Percentiles rank a stretch among this genome's conserved stretches.
phyloP scores from a whole-genome alignment of 495 filamentous ascomycete species.

The Penicillium coprophilum region DNA sequence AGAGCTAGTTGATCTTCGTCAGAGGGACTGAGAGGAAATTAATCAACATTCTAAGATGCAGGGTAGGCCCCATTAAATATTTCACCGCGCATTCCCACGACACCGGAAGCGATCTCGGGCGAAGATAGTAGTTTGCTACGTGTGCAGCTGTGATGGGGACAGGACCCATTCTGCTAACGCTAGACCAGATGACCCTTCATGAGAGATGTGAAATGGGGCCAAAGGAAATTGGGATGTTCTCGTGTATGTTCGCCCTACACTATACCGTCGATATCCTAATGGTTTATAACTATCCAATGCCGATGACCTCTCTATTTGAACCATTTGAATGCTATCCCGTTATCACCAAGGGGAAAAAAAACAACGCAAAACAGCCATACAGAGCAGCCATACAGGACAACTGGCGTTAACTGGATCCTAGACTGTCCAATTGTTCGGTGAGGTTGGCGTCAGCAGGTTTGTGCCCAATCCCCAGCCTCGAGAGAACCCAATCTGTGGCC shows the following conservation, averaged over 20 bases:
- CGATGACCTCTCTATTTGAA: not conserved
- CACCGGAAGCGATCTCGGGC: slow-evolving; percentile 24
- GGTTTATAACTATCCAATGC: not conserved
- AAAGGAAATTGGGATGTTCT: not conserved
- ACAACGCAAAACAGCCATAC: not conserved
- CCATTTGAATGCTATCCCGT: not conserved
- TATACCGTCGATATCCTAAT: not conserved
- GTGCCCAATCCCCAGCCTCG: slow-evolving; percentile 32
- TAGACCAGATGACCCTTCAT: not conserved
- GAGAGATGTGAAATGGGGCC: slow-evolving; percentile 3
- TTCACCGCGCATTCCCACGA: slow-evolving; percentile 6
- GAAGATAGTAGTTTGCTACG: slow-evolving; percentile 32
- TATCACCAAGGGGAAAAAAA: not conserved
- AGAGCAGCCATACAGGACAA: slow-evolving; percentile 5
- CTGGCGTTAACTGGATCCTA: not conserved
- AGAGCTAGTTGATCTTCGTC: slow-evolving; percentile 11
- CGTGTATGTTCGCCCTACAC: not conserved
- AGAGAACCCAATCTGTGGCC: slow-evolving; percentile 24
- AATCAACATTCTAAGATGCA: not conserved
- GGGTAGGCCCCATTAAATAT: slow-evolving; percentile 15
- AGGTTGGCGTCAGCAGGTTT: slow-evolving; percentile 15
- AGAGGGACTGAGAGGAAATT: slow-evolving; percentile 6
- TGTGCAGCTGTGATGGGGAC: slow-evolving; percentile 33
- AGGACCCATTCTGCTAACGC: slow-evolving; percentile 3
- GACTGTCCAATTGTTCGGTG: slow-evolving; percentile 3